Percentiles rank a stretch among this genome's conserved stretches.
phyloP scores from a whole-genome alignment of 2,329 filamentous ascomycete genomes.

The Akanthomyces muscarius region DNA sequence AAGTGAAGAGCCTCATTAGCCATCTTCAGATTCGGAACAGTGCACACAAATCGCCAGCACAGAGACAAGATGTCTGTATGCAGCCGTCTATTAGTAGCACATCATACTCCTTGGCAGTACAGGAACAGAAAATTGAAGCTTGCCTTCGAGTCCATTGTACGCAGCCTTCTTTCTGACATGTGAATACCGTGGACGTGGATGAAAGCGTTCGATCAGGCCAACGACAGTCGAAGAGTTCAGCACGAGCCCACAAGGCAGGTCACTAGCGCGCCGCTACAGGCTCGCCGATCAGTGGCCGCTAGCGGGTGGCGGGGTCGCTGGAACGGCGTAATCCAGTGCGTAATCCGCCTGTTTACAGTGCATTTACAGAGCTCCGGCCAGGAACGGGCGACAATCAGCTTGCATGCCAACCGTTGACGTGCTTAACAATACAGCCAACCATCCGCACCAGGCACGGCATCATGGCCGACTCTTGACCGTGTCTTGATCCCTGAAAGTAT shows the following conservation, averaged over 20 bases:
- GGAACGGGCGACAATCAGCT: constrained; percentile 2
- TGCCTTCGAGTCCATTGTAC: no score
- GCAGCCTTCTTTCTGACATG: no score
- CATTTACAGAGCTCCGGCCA: background rate
- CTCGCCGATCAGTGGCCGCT: background rate
- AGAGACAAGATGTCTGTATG: no score
- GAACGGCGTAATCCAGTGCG: background rate
- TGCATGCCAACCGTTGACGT: constrained; percentile 8
- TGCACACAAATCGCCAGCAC: no score
- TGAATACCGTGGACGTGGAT: no score
- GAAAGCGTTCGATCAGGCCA: no score
- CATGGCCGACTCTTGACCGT: constrained; percentile 1
- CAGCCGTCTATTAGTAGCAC: no score
- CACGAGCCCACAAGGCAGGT: constrained; percentile 5
- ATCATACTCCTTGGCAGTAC: no score
- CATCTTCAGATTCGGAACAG: no score
- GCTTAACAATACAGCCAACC: constrained; percentile 7
- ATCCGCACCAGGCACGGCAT: background rate
- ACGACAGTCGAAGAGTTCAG: background rate
- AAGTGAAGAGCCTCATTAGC: no score
- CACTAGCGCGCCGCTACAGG: background rate
- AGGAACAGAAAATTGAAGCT: no score
- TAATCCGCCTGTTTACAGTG: background rate
- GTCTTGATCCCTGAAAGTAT: background rate
- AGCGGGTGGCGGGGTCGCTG: background rate